Conservation (phyloP, 352 stramenopile species). For the Phytophthora litchii region DNA sequence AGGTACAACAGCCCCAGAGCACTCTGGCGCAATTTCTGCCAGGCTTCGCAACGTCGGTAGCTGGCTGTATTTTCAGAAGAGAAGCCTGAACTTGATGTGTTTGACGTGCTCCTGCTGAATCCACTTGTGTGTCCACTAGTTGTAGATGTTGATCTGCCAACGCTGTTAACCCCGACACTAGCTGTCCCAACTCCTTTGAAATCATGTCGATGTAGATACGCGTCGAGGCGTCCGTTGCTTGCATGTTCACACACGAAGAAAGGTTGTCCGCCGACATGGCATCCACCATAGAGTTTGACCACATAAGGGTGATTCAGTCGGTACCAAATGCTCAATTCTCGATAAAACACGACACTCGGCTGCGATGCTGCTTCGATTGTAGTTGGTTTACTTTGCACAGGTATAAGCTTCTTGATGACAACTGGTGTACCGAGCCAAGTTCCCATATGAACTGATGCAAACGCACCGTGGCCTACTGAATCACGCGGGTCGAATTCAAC, state of each 20-base stretch:
- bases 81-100: conserved; percentile 12
- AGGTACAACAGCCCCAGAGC: conserved; percentile 38
- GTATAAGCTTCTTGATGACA: conserved; percentile 39
- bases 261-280: conserved; percentile 37
- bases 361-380: conserved; percentile 1
- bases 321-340: conserved; percentile 40
- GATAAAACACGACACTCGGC: conserved; percentile 34
- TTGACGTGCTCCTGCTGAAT: conserved; percentile 26
- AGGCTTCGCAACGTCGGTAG: conserved; percentile 28
- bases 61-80: conserved; percentile 13
- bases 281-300: conserved; percentile 41
- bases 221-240: conserved; percentile 29
- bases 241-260: conserved; percentile 46
- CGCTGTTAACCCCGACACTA: conserved; percentile 7
- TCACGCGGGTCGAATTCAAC: conserved; percentile 36
- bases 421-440: conserved; percentile 39
- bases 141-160: conserved; percentile 14
- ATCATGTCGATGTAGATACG: conserved; percentile 31
- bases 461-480: conserved; percentile 34
- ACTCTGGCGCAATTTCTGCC: conserved; percentile 34
- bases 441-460: conserved; percentile 39
- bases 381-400: conserved; percentile 6
- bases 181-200: neutral
- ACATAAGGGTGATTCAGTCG: conserved; percentile 39
- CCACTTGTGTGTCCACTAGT: conserved; percentile 15